Evolutionary conservation across 2,329 filamentous ascomycete species (phyloP).

Genomic region (Diaporthe amygdali): DNA sequence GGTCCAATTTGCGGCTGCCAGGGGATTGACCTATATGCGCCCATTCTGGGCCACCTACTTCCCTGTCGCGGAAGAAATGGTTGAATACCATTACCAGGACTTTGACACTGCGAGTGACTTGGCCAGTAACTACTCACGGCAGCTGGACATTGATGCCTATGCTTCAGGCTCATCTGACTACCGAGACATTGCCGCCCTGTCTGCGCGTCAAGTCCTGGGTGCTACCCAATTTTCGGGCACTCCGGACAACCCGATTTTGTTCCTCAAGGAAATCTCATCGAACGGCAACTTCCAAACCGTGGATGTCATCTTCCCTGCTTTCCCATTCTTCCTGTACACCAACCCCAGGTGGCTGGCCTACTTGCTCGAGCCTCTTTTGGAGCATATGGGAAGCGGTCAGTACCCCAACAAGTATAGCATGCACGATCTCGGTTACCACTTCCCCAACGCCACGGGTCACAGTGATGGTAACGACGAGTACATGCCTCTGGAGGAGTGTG

Average conservation of each 20-base stretch:
- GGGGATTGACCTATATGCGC: conserved; percentile 78
- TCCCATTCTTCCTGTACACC: conserved; percentile 86
- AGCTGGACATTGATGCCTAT: conserved; percentile 74
- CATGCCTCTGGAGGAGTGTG: conserved; percentile 78
- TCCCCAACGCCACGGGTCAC: conserved; percentile 80
- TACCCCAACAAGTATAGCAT: conserved; percentile 84
- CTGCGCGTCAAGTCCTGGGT: conserved; percentile 80
- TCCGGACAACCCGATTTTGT: conserved; percentile 73
- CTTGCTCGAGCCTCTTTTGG: conserved; percentile 78
- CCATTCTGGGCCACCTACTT: conserved; percentile 84
- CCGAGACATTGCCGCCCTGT: conserved; percentile 77
- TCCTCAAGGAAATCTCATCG: conserved; percentile 85
- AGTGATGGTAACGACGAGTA: conserved; percentile 72
- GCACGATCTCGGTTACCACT: conserved; percentile 76
- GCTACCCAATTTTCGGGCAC: conserved; percentile 79
- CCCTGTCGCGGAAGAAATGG: conserved; percentile 61
- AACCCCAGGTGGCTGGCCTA: conserved; percentile 83
- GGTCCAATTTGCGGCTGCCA: conserved; percentile 77
- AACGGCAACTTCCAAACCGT: conserved; percentile 87
- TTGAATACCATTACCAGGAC: conserved; percentile 79
- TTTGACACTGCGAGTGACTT: conserved; percentile 67
- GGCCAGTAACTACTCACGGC: conserved; percentile 75
- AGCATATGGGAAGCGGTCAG: conserved; percentile 81
- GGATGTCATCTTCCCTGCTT: conserved; percentile 85
- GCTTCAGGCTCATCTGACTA: conserved; percentile 77